phyloP scores from a whole-genome alignment of 1,284 basidiomycete species.

The Fomitopsis palustris region DNA sequence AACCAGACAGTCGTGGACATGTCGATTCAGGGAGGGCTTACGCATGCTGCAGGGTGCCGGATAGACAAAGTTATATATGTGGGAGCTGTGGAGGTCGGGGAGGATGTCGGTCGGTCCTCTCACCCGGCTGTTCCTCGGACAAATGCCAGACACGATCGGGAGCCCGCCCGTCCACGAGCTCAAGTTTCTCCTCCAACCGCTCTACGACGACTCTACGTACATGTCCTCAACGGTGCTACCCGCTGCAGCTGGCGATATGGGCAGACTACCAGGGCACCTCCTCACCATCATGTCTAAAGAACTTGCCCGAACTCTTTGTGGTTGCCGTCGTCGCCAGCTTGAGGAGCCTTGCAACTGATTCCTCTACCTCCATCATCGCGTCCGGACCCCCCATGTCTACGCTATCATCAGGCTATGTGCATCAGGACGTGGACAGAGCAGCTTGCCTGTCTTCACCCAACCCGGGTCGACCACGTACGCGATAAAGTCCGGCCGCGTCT shows the following conservation, averaged over 20 bases:
- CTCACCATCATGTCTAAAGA: constrained; percentile 22
- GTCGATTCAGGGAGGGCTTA: too few species aligned
- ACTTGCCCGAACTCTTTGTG: constrained; percentile 22
- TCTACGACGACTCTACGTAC: too few species aligned
- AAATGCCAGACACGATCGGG: background rate
- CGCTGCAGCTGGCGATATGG: too few species aligned
- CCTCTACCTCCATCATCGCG: constrained; percentile 24
- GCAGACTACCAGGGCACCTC: background rate
- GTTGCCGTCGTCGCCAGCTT: constrained; percentile 18
- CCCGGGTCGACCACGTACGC: constrained; percentile 25
- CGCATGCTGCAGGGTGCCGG: background rate
- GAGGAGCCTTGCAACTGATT: constrained; percentile 19
- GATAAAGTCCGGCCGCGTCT: constrained; percentile 22
- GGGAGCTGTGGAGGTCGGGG: background rate
- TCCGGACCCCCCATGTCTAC: constrained; percentile 28
- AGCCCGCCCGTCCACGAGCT: background rate
- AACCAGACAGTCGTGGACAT: background rate
- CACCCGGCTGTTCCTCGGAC: background rate
- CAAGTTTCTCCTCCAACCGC: too few species aligned
- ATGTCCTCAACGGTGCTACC: too few species aligned
- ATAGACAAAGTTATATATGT: too few species aligned
- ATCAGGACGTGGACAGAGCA: too few species aligned
- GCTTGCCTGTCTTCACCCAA: constrained; percentile 30
- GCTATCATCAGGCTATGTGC: background rate
- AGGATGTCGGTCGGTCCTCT: background rate